Evolutionary conservation across 2,329 filamentous ascomycete species (phyloP).

Genomic region (Setomelanomma holmii): DNA sequence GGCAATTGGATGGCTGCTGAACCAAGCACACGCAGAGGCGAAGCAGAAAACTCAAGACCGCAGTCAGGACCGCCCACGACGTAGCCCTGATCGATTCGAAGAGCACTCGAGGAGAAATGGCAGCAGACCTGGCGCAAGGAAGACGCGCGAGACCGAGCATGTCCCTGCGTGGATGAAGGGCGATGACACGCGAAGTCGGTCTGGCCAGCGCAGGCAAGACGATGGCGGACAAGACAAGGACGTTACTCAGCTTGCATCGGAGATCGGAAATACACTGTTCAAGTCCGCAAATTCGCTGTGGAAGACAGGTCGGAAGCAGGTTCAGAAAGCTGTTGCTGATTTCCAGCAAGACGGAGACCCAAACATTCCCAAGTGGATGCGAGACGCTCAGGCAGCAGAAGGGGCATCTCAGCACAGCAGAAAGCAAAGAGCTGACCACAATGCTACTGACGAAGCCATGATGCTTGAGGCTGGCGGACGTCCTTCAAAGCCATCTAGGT

Average conservation of each 20-base stretch:
- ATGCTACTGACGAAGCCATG: conserved; percentile 66
- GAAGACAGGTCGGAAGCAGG: conserved; percentile 92
- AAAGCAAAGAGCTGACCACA: conserved; percentile 26
- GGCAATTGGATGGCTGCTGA: conserved; percentile 87
- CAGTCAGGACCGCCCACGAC: conserved; percentile 33
- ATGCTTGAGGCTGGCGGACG: conserved; percentile 76
- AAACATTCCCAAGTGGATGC: conserved; percentile 94
- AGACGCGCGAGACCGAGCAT: conserved; percentile 41
- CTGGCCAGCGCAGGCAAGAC: conserved; percentile 58
- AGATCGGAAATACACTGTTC: conserved; percentile 82
- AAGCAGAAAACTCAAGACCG: conserved; percentile 68
- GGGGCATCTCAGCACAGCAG: conserved; percentile 31
- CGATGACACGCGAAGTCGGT: conserved; percentile 59
- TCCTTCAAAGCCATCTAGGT: conserved; percentile 52
- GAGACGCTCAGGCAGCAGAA: conserved; percentile 63
- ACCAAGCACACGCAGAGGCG: conserved; percentile 86
- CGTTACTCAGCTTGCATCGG: conserved; percentile 79
- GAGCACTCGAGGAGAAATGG: conserved; percentile 33
- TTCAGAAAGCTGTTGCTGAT: conserved; percentile 90
- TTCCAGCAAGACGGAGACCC: conserved; percentile 77
- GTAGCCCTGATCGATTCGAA: conserved; percentile 31
- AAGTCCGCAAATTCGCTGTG: conserved; percentile 95
- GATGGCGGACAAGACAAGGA: conserved; percentile 70
- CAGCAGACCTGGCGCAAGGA: conserved; percentile 38
- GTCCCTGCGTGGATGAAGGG: conserved; percentile 70